A percentile compares a stretch with the other conserved stretches of the same genome.
Evolutionary conservation across 148 eudicot genomes (phyloP).

Genomic region (Amaranthus palmeri): DNA sequence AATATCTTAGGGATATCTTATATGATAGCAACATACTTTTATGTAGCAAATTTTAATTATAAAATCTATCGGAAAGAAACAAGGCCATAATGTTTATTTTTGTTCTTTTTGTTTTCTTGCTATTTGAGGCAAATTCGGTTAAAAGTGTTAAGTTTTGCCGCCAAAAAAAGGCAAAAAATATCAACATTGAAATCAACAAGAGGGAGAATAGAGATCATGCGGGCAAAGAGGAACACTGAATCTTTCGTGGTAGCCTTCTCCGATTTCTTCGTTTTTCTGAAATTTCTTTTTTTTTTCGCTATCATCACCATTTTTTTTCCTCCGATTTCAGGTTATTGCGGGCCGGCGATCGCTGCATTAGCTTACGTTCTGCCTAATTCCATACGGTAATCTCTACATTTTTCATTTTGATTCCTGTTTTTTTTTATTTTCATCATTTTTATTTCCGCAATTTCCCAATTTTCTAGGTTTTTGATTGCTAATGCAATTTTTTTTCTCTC

Average conservation of each 20-base stretch:
- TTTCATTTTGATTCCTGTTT: not conserved
- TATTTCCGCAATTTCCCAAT: not conserved
- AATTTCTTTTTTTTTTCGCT: not conserved
- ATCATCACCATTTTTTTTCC: not conserved
- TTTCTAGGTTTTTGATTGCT: not conserved
- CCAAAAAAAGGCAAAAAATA: constrained; percentile 5
- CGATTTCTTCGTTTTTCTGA: constrained; percentile 23
- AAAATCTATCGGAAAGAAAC: too few species aligned
- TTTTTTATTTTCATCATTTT: not conserved
- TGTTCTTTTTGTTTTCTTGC: too few species aligned
- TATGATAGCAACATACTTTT: too few species aligned
- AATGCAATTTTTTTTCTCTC: not conserved
- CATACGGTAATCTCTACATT: constrained; percentile 13
- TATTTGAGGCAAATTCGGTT: too few species aligned
- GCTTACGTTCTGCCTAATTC: constrained; percentile 20
- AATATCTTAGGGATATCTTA: too few species aligned
- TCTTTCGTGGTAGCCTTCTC: constrained; percentile 21
- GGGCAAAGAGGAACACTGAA: constrained; percentile 25
- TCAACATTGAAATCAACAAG: not conserved
- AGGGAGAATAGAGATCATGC: constrained; percentile 21
- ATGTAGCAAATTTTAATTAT: too few species aligned
- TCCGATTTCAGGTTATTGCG: constrained; percentile 8
- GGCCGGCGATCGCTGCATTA: constrained; percentile 15
- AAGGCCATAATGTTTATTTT: too few species aligned
- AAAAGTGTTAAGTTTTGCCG: not conserved